Evolutionary conservation across 345 rosid species (phyloP), one percentile per base, ranked within the genome.

Genomic region (Bruguiera parviflora): DNA sequence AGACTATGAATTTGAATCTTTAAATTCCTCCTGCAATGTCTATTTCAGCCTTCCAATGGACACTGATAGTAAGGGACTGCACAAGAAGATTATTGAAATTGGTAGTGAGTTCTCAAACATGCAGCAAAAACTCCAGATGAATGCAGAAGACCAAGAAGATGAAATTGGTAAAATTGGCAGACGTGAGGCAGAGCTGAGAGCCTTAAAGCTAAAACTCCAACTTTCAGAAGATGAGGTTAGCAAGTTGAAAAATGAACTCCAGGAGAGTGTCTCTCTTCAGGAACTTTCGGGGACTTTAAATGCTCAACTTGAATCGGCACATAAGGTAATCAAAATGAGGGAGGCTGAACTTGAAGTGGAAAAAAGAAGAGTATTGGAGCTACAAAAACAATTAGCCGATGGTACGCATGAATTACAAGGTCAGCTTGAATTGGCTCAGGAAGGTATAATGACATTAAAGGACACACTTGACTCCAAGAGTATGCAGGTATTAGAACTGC

Each of bases 1-100:
- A 1, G 96, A 94, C 76, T 91, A 90, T 20, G 97, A 89, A 28
- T 39, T 76, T 0, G 95, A 89, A 71, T 88, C 87, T n/a, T 92
- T 86, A 68, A 83, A 84, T 70, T 90, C 91, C 59, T 94, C 96
- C 13, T 84, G 88, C 32, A 81, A 82, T 72, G 88, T 87, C 75
- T 84, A 79, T 76, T 82, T 86, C 1, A 78, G 78, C 75, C 64
- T 80, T 27, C 76, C 80, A 47, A 72, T 84, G 27, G 77, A 76
- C 68, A 81, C 81, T 63, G 71, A 76, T 66, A 89, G 80, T 62
- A 90, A 85, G 71, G 83, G 73, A 46, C 32, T 78, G 63, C 83
- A 71, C 24, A 73, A 76, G 72, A 82, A 71, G 79, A 70, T 89
- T n/a, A 27, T 75, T 27, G 92, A 85, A 46, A 77, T 87, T 74